These are phyloP conservation scores for Xerophyta viscosa DNA, from an alignment of 106 monocot genomes.

Conservation along the genomic window DNA sequence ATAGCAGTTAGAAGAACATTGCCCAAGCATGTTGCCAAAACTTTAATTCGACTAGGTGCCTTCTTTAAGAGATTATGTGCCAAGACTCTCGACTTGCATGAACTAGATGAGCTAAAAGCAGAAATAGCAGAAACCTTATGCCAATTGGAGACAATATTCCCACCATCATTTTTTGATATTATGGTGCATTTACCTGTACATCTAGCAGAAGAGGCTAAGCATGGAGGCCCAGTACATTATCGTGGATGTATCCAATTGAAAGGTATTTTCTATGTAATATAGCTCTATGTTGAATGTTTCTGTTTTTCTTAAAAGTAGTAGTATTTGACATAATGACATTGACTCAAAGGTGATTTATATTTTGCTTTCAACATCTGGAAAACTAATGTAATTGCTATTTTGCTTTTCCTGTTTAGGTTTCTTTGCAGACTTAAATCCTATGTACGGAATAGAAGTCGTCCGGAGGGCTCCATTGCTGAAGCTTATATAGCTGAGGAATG, in stretches of 20 bases:
- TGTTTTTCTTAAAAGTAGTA: too few species aligned
- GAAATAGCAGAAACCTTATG: slow-evolving; percentile 1
- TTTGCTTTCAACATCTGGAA: too few species aligned
- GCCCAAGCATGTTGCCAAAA: not conserved
- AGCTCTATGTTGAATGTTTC: too few species aligned
- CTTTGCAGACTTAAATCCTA: too few species aligned
- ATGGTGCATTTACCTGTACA: slow-evolving; percentile 7
- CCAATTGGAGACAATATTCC: slow-evolving; percentile 1
- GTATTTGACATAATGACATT: too few species aligned
- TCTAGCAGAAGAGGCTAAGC: not conserved
- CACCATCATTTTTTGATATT: slow-evolving; percentile 5
- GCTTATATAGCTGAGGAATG: too few species aligned
- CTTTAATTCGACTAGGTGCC: not conserved
- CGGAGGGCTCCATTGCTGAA: too few species aligned
- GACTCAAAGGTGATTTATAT: too few species aligned
- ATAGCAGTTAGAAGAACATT: not conserved
- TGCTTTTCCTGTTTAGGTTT: too few species aligned
- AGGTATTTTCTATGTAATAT: too few species aligned
- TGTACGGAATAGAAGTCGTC: too few species aligned
- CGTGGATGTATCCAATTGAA: not conserved
- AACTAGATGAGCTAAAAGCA: not conserved
- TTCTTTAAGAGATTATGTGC: slow-evolving; percentile 1
- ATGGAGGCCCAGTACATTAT: not conserved
- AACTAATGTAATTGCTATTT: too few species aligned
- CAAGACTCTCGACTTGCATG: not conserved